phyloP scores from a whole-genome alignment of 768 basidiomycete genomes.

The Clitopilus hobsonii region DNA sequence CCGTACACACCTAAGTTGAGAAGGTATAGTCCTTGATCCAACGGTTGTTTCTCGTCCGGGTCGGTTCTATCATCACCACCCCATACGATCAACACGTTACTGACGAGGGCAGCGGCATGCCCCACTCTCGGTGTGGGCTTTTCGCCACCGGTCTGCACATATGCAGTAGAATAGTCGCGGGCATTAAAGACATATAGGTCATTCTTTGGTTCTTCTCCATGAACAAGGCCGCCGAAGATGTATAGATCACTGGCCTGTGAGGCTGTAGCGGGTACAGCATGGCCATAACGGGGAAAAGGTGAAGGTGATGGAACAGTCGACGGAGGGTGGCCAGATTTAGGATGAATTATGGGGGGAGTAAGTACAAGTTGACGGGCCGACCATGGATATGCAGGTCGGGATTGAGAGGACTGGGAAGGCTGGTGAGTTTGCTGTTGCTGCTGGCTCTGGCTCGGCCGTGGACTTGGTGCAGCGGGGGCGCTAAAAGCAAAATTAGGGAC shows the following conservation, averaged over 20 bases:
- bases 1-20: conserved; percentile 79
- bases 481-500: conserved; percentile 5
- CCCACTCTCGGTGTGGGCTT: conserved; percentile 90
- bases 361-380: conserved; percentile 69
- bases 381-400: conserved; percentile 78
- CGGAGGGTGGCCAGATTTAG: conserved; percentile 60
- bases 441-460: conserved; percentile 14
- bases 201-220: conserved; percentile 77
- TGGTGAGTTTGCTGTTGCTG: conserved; percentile 25
- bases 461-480: conserved; percentile 6
- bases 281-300: conserved; percentile 96
- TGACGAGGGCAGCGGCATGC: conserved; percentile 92
- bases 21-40: conserved; percentile 92
- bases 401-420: conserved; percentile 26
- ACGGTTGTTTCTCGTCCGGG: conserved; percentile 61
- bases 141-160: conserved; percentile 86
- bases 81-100: conserved; percentile 95
- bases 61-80: conserved; percentile 94
- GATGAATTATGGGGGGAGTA: conserved; percentile 59
- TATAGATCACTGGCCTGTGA: conserved; percentile 86
- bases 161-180: conserved; percentile 70
- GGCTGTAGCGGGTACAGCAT: conserved; percentile 79
- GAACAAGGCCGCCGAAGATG: conserved; percentile 95
- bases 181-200: conserved; percentile 91
- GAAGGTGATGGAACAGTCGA: conserved; percentile 71